Base-by-base conservation (phyloP, 257 asterid species). In the Plantago major region DNA sequence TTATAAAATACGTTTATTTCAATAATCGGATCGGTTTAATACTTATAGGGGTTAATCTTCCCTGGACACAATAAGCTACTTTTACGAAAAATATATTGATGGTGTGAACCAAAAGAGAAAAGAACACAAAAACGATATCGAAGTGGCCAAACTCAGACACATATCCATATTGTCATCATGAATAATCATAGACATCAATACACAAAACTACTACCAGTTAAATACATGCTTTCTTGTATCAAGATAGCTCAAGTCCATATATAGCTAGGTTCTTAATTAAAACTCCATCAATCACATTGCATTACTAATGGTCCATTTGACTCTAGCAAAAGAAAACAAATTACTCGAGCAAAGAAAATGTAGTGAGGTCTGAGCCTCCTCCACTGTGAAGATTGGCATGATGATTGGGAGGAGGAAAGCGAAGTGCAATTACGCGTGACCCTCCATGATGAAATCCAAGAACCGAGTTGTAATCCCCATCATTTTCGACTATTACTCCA, bases 401-500 rank as follows among this genome's bases (percentile, higher is more conserved):
- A 63, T 60, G 79, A 2, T 22, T 22, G 26, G 26, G 26, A 22
- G 83, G 83, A 17, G 81, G 93, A 59, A 72, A 73, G 51, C 89
- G 83, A 4, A 81, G 54, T 3, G 93, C 74, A 64, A 88, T 44
- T 16, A 86, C 59, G 57, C 87, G 80, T 12, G 84, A 68, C 46
- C 84, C 82, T 42, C 77, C 85, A 56, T 78, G 79, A 22, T 83
- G 71, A 37, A 70, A 90, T 28, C 91, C 94, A 56, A 84, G 74
- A 58, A 85, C 69, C 0, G 90, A 62, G 52, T 74, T 75, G 65
- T 82, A 93, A 65, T 79, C 99, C 14, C 81, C 90, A 48, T 79
- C 99, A 15, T 87, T 83, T 12, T 93, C 99, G 3, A 93, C 95
- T 68, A 89, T 63, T 3, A 89, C 97, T 71, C 85, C 96, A 4